A percentile compares a stretch with the other conserved stretches of the same genome.
Evolutionary conservation across 768 basidiomycete genomes (phyloP).

Genomic region (Polyporus arcularius): DNA sequence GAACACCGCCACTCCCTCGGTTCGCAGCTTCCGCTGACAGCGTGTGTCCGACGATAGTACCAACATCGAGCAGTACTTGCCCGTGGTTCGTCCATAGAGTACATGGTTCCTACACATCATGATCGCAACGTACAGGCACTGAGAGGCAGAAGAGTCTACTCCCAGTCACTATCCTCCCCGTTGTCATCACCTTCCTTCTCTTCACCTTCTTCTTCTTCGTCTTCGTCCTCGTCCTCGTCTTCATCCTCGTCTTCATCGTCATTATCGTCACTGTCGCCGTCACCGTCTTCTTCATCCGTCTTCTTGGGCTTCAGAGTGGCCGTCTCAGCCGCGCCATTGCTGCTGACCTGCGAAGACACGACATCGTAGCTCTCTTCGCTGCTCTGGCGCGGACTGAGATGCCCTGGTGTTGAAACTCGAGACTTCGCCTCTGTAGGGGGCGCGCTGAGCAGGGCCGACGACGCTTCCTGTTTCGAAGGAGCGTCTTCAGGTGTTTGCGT

Average conservation of each 20-base stretch:
- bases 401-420: slow-evolving; percentile 23
- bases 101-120: neutral
- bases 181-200: slow-evolving; percentile 25
- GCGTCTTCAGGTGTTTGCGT: neutral
- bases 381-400: slow-evolving; percentile 31
- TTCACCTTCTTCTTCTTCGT: slow-evolving; percentile 17
- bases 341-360: slow-evolving; percentile 35
- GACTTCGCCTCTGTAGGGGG: slow-evolving; percentile 15
- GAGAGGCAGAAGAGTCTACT: slow-evolving; percentile 8
- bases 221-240: slow-evolving; percentile 5
- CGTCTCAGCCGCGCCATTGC: slow-evolving; percentile 18
- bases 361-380: slow-evolving; percentile 40
- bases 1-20: too few species aligned
- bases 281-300: slow-evolving; percentile 6
- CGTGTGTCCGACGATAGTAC: too few species aligned
- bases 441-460: slow-evolving; percentile 2
- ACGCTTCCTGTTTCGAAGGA: neutral
- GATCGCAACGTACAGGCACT: neutral
- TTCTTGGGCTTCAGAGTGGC: neutral
- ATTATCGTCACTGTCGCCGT: slow-evolving; percentile 20
- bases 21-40: too few species aligned
- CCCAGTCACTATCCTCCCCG: slow-evolving; percentile 27
- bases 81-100: neutral
- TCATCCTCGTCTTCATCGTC: slow-evolving; percentile 4
- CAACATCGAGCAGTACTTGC: too few species aligned